phyloP scores from a whole-genome alignment of 169 alveolate genomes.

The Amoebophrya sp. region DNA sequence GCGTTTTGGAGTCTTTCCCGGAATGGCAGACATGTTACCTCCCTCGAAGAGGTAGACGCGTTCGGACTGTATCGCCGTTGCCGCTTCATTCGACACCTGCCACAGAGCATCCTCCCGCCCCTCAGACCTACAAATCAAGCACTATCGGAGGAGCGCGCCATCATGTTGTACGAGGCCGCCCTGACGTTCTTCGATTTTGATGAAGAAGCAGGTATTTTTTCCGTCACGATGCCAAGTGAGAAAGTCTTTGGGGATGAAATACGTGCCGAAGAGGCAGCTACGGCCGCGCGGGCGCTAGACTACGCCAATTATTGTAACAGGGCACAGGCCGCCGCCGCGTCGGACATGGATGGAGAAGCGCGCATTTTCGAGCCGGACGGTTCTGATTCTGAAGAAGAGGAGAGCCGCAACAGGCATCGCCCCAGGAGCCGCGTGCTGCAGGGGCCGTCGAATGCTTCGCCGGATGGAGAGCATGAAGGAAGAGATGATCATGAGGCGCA shows the following conservation, averaged over 20 bases:
- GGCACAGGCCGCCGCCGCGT: neutral
- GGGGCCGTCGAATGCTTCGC: no score
- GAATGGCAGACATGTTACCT: neutral
- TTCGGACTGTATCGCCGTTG: neutral
- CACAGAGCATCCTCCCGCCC: neutral
- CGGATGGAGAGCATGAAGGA: no score
- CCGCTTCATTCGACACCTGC: neutral
- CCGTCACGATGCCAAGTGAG: no score
- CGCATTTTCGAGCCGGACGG: neutral
- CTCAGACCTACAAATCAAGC: no score
- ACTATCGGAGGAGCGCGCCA: neutral
- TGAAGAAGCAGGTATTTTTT: neutral
- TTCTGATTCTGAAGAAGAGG: neutral
- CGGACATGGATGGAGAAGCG: neutral
- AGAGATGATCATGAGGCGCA: neutral
- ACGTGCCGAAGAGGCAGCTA: neutral
- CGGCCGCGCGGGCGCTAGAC: neutral
- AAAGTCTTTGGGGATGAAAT: no score
- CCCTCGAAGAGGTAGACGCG: neutral
- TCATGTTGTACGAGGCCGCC: neutral
- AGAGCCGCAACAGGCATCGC: neutral
- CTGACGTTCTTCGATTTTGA: neutral
- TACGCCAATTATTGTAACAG: neutral
- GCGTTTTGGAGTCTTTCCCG: neutral
- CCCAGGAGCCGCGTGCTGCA: neutral